A percentile compares a stretch with the other conserved stretches of the same genome.
Conservation (phyloP, 2,329 filamentous ascomycete species). For the Neonectria magnoliae region DNA sequence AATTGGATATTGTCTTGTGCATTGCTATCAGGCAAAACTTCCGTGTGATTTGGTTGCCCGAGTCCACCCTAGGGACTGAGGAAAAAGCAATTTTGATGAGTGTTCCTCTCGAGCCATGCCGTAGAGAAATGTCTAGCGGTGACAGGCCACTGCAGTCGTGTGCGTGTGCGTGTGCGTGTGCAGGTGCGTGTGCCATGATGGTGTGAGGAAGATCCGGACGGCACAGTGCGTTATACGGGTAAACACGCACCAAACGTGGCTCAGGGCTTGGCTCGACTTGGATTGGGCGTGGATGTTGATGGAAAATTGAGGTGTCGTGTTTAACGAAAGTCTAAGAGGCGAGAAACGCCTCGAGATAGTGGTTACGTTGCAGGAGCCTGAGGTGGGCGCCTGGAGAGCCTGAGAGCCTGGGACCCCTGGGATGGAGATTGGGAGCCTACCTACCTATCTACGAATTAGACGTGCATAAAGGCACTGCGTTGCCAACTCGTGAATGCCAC, state of each 20-base stretch:
- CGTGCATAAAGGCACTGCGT: neutral
- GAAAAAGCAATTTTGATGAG: neutral
- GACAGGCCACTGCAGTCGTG: conserved; percentile 1
- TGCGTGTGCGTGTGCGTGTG: conserved; percentile 3
- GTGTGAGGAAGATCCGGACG: neutral
- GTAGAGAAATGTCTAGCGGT: neutral
- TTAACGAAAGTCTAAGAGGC: neutral
- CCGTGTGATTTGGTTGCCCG: neutral
- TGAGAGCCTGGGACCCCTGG: neutral
- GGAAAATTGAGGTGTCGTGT: neutral
- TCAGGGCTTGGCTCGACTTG: conserved; percentile 4
- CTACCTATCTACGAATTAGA: neutral
- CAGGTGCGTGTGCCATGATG: neutral
- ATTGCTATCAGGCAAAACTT: neutral
- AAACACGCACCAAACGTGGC: conserved; percentile 10
- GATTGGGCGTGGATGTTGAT: neutral
- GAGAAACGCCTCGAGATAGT: neutral
- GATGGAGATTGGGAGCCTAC: neutral
- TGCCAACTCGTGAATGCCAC: conserved; percentile 8
- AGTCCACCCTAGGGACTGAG: neutral
- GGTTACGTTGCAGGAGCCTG: neutral
- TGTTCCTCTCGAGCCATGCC: neutral
- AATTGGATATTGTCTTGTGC: neutral
- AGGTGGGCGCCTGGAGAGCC: neutral
- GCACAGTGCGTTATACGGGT: neutral